phyloP scores from a whole-genome alignment of 1,284 basidiomycete species.

The Sporisorium graminicola region DNA sequence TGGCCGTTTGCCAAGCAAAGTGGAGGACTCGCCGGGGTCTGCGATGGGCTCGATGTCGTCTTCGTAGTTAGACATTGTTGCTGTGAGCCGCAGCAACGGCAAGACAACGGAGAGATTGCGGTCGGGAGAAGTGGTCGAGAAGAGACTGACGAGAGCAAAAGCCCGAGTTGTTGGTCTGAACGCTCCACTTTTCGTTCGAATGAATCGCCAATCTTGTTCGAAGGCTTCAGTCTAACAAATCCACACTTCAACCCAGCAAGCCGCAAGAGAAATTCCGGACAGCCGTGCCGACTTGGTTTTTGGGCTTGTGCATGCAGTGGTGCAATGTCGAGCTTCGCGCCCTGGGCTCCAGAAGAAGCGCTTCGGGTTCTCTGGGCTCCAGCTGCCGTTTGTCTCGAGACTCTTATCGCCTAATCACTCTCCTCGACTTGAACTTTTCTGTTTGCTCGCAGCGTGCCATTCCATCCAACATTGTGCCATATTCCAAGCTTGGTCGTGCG shows the following conservation, averaged over 20 bases:
- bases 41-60: conserved; percentile 55
- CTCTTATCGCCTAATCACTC: not conserved
- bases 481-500: too few species aligned
- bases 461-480: too few species aligned
- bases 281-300: not conserved
- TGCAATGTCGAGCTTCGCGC: conserved; percentile 9
- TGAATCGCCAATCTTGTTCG: not conserved
- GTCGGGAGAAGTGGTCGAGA: not conserved
- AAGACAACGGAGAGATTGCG: not conserved
- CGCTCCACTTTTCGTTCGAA: conserved; percentile 2
- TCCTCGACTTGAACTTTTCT: not conserved
- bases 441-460: too few species aligned
- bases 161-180: conserved; percentile 1
- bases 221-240: conserved; percentile 4
- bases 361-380: conserved; percentile 50
- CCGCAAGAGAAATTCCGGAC: not conserved
- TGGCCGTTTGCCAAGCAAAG: conserved; percentile 33
- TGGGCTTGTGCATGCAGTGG: too few species aligned
- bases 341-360: conserved; percentile 32
- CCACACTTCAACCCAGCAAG: too few species aligned
- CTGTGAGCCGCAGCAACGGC: too few species aligned
- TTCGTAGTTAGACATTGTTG: conserved; percentile 51
- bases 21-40: conserved; percentile 30
- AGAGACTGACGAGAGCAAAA: not conserved
- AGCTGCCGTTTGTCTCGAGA: not conserved